A percentile compares a stretch with the other conserved stretches of the same genome.
Conservation (phyloP, 1,139 yeast genomes). For the Zygosaccharomyces pseudobailii region DNA sequence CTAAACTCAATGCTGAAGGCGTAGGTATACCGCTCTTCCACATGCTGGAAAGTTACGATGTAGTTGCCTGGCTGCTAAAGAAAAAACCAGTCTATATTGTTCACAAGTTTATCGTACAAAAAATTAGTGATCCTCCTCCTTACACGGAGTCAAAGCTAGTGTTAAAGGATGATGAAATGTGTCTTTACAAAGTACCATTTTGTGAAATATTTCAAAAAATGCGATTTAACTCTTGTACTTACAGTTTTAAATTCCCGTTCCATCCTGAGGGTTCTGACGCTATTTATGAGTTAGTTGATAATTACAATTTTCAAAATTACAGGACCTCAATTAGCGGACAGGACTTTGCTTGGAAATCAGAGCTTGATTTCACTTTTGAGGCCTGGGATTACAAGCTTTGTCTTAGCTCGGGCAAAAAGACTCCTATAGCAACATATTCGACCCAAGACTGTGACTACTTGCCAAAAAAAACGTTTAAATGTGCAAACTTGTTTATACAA, state of each 20-base stretch:
- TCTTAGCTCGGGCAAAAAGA: no score
- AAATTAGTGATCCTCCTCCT: slow-evolving; percentile 11
- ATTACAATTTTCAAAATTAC: not conserved
- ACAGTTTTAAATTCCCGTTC: not conserved
- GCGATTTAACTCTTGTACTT: not conserved
- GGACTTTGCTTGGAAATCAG: not conserved
- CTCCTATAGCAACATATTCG: not conserved
- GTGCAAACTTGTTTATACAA: not conserved
- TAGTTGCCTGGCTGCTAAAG: not conserved
- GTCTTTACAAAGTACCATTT: slow-evolving; percentile 11
- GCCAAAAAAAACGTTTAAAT: not conserved
- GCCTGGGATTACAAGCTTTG: not conserved
- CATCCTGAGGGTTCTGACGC: not conserved
- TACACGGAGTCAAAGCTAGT: slow-evolving; percentile 7
- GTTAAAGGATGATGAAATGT: not conserved
- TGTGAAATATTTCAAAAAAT: slow-evolving; percentile 11
- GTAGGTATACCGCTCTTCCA: slow-evolving; percentile 16
- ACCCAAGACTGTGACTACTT: not conserved
- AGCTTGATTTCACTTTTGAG: not conserved
- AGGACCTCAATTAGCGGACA: not conserved
- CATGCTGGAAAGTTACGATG: slow-evolving; percentile 1
- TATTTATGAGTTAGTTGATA: not conserved
- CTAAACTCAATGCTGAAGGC: slow-evolving; percentile 9
- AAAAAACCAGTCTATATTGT: slow-evolving; percentile 6
- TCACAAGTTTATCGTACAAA: slow-evolving; percentile 6